Conservation (phyloP, 305 asterid species). For the Fraxinus sp. region DNA sequence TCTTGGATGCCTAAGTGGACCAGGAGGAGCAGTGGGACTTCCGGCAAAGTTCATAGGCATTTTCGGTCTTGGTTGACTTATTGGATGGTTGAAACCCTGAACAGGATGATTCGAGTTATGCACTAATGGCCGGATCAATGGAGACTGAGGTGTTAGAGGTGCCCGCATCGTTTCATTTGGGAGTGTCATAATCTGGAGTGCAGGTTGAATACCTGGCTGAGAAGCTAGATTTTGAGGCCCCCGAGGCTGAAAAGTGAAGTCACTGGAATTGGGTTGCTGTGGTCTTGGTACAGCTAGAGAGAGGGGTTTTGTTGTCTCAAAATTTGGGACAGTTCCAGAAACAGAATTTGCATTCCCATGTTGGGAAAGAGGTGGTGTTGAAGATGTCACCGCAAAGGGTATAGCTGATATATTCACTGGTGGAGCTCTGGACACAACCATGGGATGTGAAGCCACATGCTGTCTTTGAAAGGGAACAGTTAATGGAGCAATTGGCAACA, state of each 20-base stretch:
- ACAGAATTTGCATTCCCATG: conserved; percentile 35
- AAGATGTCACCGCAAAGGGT: conserved; percentile 34
- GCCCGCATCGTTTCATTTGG: conserved; percentile 43
- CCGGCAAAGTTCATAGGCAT: conserved; percentile 42
- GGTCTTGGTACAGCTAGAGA: conserved; percentile 51
- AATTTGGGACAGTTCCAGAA: conserved; percentile 40
- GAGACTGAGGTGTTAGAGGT: conserved; percentile 42
- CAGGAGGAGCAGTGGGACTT: conserved; percentile 32
- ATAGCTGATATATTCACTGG: conserved; percentile 29
- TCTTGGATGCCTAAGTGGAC: conserved; percentile 44
- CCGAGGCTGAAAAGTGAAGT: conserved; percentile 83
- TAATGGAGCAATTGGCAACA: conserved; percentile 26
- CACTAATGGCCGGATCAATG: conserved; percentile 43
- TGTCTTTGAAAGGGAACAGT: conserved; percentile 34
- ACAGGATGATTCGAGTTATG: conserved; percentile 40
- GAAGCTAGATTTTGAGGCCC: conserved; percentile 50
- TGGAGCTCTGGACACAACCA: conserved; percentile 29
- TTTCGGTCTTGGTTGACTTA: conserved; percentile 48
- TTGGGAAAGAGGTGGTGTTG: conserved; percentile 30
- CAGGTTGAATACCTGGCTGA: conserved; percentile 50
- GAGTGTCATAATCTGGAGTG: conserved; percentile 35
- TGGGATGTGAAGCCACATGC: conserved; percentile 38
- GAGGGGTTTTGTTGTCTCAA: conserved; percentile 41
- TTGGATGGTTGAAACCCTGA: conserved; percentile 48
- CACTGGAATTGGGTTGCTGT: conserved; percentile 59